phyloP scores from a whole-genome alignment of 306 rosid species.

The Acacia melanoxylon region DNA sequence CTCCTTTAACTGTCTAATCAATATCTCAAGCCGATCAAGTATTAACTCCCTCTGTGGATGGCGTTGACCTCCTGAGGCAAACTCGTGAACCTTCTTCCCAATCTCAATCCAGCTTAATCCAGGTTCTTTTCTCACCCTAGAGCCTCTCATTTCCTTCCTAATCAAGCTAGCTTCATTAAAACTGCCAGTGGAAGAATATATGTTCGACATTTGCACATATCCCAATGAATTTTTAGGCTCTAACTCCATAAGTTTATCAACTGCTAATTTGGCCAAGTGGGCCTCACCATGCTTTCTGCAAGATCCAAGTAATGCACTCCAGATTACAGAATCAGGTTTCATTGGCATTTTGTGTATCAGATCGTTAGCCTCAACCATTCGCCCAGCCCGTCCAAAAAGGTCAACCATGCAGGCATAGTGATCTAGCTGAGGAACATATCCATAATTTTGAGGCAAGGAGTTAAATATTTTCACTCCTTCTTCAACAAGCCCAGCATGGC shows the following conservation, averaged over 20 bases:
- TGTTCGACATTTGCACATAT: conserved; percentile 85
- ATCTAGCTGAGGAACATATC: conserved; percentile 62
- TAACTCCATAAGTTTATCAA: conserved; percentile 64
- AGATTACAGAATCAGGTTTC: conserved; percentile 82
- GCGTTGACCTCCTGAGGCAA: conserved; percentile 68
- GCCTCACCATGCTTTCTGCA: conserved; percentile 80
- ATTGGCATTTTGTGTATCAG: conserved; percentile 73
- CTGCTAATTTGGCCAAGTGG: conserved; percentile 69
- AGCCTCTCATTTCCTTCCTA: conserved; percentile 76
- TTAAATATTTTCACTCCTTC: conserved; percentile 64
- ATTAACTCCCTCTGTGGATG: conserved; percentile 58
- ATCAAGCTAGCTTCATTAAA: conserved; percentile 60
- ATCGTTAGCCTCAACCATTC: conserved; percentile 62
- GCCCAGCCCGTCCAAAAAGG: conserved; percentile 81
- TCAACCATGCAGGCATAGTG: conserved; percentile 95
- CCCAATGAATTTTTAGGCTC: conserved; percentile 67
- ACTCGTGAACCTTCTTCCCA: conserved; percentile 75
- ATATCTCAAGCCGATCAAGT: conserved; percentile 51
- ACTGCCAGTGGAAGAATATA: conserved; percentile 62
- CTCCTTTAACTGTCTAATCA: conserved; percentile 67
- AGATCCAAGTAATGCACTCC: conserved; percentile 90
- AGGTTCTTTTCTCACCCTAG: conserved; percentile 77
- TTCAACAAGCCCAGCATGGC: conserved; percentile 79
- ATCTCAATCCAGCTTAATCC: conserved; percentile 88
- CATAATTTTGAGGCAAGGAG: conserved; percentile 47